These are phyloP conservation scores for Penicillium coprophilum DNA, from an alignment of 495 filamentous ascomycete species.

Conservation along the genomic window DNA sequence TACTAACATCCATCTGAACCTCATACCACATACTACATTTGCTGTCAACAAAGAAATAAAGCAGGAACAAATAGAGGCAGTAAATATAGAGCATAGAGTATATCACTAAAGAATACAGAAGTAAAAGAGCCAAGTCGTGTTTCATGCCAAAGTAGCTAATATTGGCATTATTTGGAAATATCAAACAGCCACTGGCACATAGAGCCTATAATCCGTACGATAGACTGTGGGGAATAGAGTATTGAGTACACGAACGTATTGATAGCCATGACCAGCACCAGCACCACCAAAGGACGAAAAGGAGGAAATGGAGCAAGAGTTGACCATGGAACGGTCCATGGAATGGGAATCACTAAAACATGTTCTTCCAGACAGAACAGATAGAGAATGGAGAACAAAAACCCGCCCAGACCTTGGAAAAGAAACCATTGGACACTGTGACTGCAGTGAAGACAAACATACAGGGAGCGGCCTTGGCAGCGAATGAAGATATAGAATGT, in stretches of 20 bases:
- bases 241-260: neutral
- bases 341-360: neutral
- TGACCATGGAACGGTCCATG: neutral
- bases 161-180: neutral
- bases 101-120: neutral
- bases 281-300: neutral
- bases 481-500: neutral
- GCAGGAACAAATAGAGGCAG: neutral
- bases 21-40: neutral
- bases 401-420: neutral
- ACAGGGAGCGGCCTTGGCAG: neutral
- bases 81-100: neutral
- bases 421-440: constrained; percentile 3
- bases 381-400: neutral
- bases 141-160: neutral
- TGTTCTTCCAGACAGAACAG: neutral
- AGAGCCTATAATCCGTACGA: neutral
- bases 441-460: neutral
- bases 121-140: neutral
- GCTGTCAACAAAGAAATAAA: neutral
- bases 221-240: neutral
- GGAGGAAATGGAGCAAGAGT: neutral
- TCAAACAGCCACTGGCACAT: neutral
- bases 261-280: neutral
- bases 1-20: neutral